Evolutionary conservation across 106 monocot species (phyloP), one percentile per base, ranked within the genome.

Genomic region (Acanthochlamys bracteata): DNA sequence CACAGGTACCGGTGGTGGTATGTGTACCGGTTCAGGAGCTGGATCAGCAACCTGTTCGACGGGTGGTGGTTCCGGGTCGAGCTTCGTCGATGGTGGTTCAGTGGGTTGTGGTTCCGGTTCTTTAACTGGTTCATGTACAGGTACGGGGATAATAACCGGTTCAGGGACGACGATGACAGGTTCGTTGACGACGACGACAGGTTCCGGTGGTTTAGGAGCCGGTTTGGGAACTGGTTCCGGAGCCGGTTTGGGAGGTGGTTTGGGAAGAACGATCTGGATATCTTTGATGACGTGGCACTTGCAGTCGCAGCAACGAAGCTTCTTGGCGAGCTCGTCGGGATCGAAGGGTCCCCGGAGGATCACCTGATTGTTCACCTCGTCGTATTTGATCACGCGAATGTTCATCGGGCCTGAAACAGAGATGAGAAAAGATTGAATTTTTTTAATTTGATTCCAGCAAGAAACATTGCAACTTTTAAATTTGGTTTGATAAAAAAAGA

Each of bases 221-320:
- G 39, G 6, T 73, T 67, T 2, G 68, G 67, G 10, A 33, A 6
- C 33, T 67, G 53, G 39, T 57, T 45, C 49, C 2, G 49, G 49
- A 49, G 12, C 49, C 3, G 49, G 49, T 10, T 49, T 10, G 2
- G n/a, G n/a, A n/a, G 49, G 49, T 17, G 49, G 49, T 33, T 33
- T 33, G 49, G 49, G 49, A 17, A 49, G 49, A 21, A 55, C 22
- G 63, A 84, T 71, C n/a, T 74, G 68, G 42, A 80, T 74, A 49
- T 80, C 76, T 42, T 77, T 80, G 73, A 84, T 84, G 59, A 84
- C 64, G 27, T 80, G 73, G 80, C 77, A 71, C 39, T 80, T 77
- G 80, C 77, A 71, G 23, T 76, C 80, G 27, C 68, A 72, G 78
- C 77, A 81, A 54, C 72, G 68, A 27, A 85, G 77, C 81, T 78